These are phyloP conservation scores for Picea abies DNA, from an alignment of 83 land plant species.

Conservation along the genomic window DNA sequence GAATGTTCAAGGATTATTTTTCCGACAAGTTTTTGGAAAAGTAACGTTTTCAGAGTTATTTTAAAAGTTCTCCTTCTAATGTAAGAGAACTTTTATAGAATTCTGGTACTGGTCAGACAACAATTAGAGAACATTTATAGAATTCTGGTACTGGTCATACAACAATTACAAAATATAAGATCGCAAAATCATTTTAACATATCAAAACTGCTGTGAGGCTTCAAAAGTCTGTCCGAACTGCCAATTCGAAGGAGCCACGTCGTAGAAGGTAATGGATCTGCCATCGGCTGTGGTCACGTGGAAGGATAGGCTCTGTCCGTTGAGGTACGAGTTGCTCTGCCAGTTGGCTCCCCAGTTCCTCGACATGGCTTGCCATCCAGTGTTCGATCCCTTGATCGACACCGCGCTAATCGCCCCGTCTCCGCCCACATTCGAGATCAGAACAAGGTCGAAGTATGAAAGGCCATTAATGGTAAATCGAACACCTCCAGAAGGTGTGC, in stretches of 20 bases:
- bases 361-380: slow-evolving; percentile 46
- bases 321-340: slow-evolving; percentile 46
- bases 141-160: neutral
- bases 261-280: slow-evolving; percentile 17
- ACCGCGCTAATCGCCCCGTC: slow-evolving; percentile 37
- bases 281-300: slow-evolving; percentile 50
- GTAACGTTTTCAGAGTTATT: no score
- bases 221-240: slow-evolving; percentile 36
- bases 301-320: slow-evolving; percentile 54
- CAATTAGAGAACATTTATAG: neutral
- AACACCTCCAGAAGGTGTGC: slow-evolving; percentile 45
- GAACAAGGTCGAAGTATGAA: slow-evolving; percentile 45
- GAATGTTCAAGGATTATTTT: neutral
- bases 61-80: no score
- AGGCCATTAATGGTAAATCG: slow-evolving; percentile 53
- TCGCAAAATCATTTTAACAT: no score
- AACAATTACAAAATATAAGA: no score
- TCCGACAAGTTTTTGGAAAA: no score
- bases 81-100: neutral
- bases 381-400: slow-evolving; percentile 41
- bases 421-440: slow-evolving; percentile 48
- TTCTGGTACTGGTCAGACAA: neutral
- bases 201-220: neutral
- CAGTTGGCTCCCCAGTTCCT: slow-evolving; percentile 69
- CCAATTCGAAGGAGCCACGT: slow-evolving; percentile 41